Evolutionary conservation across 257 asterid genomes (phyloP).

Genomic region (Plantago major): DNA sequence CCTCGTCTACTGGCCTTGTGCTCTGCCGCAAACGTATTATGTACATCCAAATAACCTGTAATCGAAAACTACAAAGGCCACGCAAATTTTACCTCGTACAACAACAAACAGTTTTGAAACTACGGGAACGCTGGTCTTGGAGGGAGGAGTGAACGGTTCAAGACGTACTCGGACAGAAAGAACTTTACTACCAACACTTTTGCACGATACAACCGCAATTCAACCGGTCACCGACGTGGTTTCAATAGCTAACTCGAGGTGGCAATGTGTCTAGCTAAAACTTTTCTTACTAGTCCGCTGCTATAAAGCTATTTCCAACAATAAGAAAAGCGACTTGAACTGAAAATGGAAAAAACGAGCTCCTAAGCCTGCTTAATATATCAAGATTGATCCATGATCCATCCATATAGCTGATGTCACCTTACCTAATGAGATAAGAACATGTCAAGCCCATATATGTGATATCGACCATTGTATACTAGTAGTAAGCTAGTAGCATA

Average conservation of each 20-base stretch:
- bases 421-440: too few relatives aligned
- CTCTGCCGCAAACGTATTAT: constrained; percentile 59
- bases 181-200: constrained; percentile 63
- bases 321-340: too few relatives aligned
- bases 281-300: constrained; percentile 66
- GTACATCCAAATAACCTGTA: constrained; percentile 23
- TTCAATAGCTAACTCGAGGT: constrained; percentile 61
- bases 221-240: constrained; percentile 52
- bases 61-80: constrained; percentile 25
- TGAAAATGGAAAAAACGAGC: too few relatives aligned
- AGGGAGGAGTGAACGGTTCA: constrained; percentile 60
- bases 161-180: constrained; percentile 56
- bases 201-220: constrained; percentile 48
- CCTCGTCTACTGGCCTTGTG: constrained; percentile 55
- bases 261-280: constrained; percentile 62
- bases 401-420: too few relatives aligned
- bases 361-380: too few relatives aligned
- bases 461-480: too few relatives aligned
- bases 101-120: constrained; percentile 46
- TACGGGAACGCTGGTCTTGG: constrained; percentile 56
- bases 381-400: too few relatives aligned
- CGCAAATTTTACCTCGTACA: constrained; percentile 48
- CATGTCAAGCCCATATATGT: too few relatives aligned
- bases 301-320: too few relatives aligned
- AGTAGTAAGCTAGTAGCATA: too few relatives aligned